phyloP scores from a whole-genome alignment of 345 rosid species.

The Aquilaria malaccensis region DNA sequence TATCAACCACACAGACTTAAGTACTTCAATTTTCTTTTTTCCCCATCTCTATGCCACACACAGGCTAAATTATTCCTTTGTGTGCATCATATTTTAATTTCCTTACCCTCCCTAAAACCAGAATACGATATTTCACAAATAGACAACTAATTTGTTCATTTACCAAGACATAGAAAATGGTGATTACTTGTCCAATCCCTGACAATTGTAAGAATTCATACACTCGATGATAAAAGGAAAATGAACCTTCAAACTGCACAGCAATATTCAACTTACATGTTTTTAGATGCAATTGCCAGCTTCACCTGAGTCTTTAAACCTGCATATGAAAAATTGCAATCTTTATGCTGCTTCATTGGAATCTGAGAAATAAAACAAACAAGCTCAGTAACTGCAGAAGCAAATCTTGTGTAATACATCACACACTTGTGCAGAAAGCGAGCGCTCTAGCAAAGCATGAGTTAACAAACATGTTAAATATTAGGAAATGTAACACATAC shows the following conservation, averaged over 20 bases:
- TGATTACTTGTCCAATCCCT: too few species aligned
- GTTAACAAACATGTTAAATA: not conserved
- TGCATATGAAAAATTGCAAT: conserved; percentile 92
- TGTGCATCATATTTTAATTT: too few species aligned
- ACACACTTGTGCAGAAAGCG: conserved; percentile 2
- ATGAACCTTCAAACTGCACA: conserved; percentile 9
- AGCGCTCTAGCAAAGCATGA: conserved; percentile 3
- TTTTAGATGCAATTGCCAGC: conserved; percentile 78
- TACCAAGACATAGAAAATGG: too few species aligned
- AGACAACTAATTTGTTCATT: not conserved
- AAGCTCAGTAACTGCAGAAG: not conserved
- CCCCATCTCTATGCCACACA: too few species aligned
- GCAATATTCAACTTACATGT: conserved; percentile 43
- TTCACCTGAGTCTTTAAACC: conserved; percentile 96
- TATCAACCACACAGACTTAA: too few species aligned
- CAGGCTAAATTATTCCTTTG: too few species aligned
- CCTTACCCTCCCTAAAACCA: not conserved
- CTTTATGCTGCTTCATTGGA: conserved; percentile 86
- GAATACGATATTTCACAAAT: not conserved
- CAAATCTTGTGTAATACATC: conserved; percentile 1
- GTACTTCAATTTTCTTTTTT: too few species aligned
- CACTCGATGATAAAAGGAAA: conserved; percentile 1
- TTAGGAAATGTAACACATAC: conserved; percentile 30
- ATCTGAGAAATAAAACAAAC: conserved; percentile 32
- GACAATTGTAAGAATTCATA: too few species aligned